These are phyloP conservation scores for Medicago lupulina DNA, from an alignment of 306 rosid species.

Conservation along the genomic window DNA sequence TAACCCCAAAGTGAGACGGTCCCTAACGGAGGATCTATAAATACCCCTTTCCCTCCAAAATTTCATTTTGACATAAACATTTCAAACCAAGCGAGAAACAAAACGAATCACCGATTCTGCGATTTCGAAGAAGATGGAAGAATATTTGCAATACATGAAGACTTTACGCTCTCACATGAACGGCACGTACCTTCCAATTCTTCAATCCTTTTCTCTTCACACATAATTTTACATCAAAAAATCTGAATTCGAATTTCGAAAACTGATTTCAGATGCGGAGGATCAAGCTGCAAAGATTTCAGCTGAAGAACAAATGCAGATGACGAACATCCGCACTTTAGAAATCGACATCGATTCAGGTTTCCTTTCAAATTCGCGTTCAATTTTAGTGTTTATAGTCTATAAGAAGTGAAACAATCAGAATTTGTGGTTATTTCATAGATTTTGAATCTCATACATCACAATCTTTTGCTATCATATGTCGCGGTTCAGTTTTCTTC, in stretches of 20 bases:
- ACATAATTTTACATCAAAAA: neutral
- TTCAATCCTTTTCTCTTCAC: conserved; percentile 21
- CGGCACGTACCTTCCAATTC: conserved; percentile 59
- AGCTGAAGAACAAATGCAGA: conserved; percentile 77
- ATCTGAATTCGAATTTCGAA: conserved; percentile 3
- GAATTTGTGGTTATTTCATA: neutral
- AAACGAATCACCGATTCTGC: conserved; percentile 18
- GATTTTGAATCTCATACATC: neutral
- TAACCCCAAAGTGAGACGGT: neutral
- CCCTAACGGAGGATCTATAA: neutral
- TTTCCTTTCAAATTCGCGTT: too few relatives aligned
- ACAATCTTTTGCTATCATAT: neutral
- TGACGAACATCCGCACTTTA: conserved; percentile 62
- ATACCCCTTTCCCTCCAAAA: conserved; percentile 43
- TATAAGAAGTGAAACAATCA: neutral
- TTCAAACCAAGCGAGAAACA: neutral
- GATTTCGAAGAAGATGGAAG: conserved; percentile 61
- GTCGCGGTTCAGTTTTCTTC: conserved; percentile 2
- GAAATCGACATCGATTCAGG: conserved; percentile 54
- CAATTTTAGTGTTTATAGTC: neutral
- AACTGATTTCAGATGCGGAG: conserved; percentile 67
- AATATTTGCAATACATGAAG: conserved; percentile 81
- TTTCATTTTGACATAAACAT: neutral
- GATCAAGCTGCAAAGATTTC: conserved; percentile 85
- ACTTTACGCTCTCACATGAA: conserved; percentile 87